phyloP scores from a whole-genome alignment of 305 asterid genomes.

The Fraxinus floribunda region DNA sequence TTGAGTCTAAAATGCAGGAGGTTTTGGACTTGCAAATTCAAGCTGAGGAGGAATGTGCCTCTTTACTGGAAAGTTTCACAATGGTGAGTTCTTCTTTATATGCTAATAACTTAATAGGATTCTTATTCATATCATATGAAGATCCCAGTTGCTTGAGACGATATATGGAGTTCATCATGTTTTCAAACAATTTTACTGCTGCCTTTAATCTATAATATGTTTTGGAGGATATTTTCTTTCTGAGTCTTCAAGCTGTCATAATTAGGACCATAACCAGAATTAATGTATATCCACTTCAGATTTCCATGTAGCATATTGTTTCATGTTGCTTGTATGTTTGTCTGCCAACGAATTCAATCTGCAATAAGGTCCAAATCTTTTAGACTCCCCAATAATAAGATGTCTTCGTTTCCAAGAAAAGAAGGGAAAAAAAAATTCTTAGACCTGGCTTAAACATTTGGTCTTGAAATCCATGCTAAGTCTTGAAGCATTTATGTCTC shows the following conservation, averaged over 20 bases:
- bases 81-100: slow-evolving; percentile 25
- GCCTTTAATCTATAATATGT: background rate
- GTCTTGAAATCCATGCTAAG: background rate
- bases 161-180: background rate
- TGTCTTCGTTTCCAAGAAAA: background rate
- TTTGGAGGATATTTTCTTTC: slow-evolving; percentile 1
- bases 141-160: background rate
- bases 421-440: background rate
- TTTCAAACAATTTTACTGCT: background rate
- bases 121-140: background rate
- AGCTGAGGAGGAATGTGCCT: slow-evolving; percentile 45
- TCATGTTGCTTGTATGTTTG: background rate
- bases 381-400: background rate
- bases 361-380: background rate
- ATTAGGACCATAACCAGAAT: background rate
- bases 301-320: background rate
- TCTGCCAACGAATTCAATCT: background rate
- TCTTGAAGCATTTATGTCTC: background rate
- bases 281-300: background rate
- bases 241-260: background rate
- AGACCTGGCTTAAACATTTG: background rate
- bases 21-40: slow-evolving; percentile 37
- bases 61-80: slow-evolving; percentile 37
- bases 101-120: background rate
- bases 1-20: slow-evolving; percentile 39